phyloP scores from a whole-genome alignment of 257 asterid genomes.

The Gynochthodes officinalis region DNA sequence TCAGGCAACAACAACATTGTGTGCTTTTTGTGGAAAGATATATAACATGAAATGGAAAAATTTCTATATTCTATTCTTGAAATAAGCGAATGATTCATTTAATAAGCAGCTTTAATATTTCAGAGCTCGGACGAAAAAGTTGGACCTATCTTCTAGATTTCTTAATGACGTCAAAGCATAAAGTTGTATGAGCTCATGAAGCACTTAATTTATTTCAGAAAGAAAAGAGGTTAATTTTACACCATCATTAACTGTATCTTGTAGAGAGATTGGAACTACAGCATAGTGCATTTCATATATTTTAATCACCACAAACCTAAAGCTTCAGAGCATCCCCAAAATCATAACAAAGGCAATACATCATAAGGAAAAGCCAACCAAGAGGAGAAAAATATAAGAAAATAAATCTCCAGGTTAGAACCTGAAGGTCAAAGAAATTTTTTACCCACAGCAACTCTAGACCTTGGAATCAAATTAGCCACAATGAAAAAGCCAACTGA shows the following conservation, averaged over 20 bases:
- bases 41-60: not conserved
- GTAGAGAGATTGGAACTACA: not conserved
- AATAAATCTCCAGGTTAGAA: not conserved
- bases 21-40: not conserved
- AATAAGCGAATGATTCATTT: not conserved
- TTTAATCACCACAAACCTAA: not conserved
- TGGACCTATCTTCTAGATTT: not conserved
- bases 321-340: not conserved
- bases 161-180: not conserved
- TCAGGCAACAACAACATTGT: not conserved
- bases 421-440: not conserved
- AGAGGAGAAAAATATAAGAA: not conserved
- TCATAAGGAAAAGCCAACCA: not conserved
- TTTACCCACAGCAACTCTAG: not conserved
- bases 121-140: not conserved
- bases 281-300: too few relatives aligned
- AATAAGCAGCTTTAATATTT: not conserved
- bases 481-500: not conserved
- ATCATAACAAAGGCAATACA: not conserved
- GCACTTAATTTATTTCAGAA: not conserved
- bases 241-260: not conserved
- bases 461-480: not conserved
- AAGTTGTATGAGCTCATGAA: not conserved
- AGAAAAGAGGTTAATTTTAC: not conserved
- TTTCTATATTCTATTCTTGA: not conserved